Percentiles rank a stretch among this genome's conserved stretches.
Conservation (phyloP, 257 asterid genomes). For the Solanum piurae region DNA sequence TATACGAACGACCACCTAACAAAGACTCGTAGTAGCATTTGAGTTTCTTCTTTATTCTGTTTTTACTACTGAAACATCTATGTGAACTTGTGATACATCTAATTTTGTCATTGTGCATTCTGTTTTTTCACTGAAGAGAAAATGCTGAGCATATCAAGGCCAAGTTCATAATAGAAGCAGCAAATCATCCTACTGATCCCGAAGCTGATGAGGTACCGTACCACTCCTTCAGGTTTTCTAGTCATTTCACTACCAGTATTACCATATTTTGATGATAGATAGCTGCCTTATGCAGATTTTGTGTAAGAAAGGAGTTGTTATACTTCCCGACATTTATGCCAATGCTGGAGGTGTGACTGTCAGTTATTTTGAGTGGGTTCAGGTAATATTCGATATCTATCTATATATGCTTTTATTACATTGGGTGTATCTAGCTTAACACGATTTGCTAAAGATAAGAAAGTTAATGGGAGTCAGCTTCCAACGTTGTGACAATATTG, state of each 20-base stretch:
- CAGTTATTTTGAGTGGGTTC: constrained; percentile 95
- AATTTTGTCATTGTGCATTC: background rate
- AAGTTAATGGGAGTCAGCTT: background rate
- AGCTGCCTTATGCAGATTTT: constrained; percentile 38
- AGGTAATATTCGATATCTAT: constrained; percentile 35
- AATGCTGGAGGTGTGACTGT: constrained; percentile 94
- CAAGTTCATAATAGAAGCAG: constrained; percentile 80
- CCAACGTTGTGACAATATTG: background rate
- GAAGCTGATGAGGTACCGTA: constrained; percentile 90
- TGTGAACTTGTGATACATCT: background rate
- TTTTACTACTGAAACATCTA: background rate
- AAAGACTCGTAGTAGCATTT: background rate
- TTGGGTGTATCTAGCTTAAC: background rate
- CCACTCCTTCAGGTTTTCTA: background rate
- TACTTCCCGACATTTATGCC: constrained; percentile 88
- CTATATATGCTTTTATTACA: background rate
- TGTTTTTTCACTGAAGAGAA: constrained; percentile 36
- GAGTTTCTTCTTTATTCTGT: background rate
- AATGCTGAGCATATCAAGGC: constrained; percentile 68
- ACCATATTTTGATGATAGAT: background rate
- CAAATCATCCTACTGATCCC: constrained; percentile 96
- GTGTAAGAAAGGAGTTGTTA: constrained; percentile 58
- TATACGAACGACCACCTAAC: background rate
- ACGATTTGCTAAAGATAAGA: background rate
- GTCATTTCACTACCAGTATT: background rate